Evolutionary conservation across 345 rosid genomes (phyloP).

Genomic region (Citrus inodora): DNA sequence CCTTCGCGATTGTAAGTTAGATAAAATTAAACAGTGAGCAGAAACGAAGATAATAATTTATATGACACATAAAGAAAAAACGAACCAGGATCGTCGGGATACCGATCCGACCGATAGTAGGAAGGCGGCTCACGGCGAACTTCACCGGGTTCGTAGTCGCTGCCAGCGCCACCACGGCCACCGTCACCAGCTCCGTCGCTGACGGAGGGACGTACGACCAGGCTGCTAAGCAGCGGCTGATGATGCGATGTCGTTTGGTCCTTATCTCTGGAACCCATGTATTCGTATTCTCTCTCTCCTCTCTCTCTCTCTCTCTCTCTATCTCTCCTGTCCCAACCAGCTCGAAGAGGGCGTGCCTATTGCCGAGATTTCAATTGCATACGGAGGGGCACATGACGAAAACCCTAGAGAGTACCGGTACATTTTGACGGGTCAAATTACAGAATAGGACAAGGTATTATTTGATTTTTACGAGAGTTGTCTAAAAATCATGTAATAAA

Average conservation of each 20-base stretch:
- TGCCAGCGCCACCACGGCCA: slow-evolving; percentile 35
- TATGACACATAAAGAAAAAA: not conserved
- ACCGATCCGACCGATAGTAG: slow-evolving; percentile 56
- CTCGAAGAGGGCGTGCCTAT: not conserved
- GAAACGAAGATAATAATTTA: not conserved
- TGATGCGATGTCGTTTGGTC: slow-evolving; percentile 59
- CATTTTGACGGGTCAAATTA: not conserved
- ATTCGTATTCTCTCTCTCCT: not conserved
- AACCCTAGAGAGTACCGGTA: not conserved
- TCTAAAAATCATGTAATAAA: not conserved
- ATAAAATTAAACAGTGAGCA: not conserved
- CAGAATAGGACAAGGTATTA: not conserved
- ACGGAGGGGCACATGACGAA: not conserved
- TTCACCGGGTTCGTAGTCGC: slow-evolving; percentile 69
- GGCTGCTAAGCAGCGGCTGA: slow-evolving; percentile 78
- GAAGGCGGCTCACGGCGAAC: slow-evolving; percentile 57
- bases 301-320: slow-evolving; percentile 4
- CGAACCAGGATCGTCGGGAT: slow-evolving; percentile 63
- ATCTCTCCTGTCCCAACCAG: not conserved
- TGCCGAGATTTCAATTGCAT: not conserved
- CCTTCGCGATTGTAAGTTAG: not conserved
- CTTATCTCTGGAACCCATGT: slow-evolving; percentile 75
- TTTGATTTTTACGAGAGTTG: not conserved
- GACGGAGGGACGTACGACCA: slow-evolving; percentile 67
- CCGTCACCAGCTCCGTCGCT: slow-evolving; percentile 45